Percentiles rank a stretch among this genome's conserved stretches.
Conservation (phyloP, 768 basidiomycete species). For the Tubosaeta sp. region DNA sequence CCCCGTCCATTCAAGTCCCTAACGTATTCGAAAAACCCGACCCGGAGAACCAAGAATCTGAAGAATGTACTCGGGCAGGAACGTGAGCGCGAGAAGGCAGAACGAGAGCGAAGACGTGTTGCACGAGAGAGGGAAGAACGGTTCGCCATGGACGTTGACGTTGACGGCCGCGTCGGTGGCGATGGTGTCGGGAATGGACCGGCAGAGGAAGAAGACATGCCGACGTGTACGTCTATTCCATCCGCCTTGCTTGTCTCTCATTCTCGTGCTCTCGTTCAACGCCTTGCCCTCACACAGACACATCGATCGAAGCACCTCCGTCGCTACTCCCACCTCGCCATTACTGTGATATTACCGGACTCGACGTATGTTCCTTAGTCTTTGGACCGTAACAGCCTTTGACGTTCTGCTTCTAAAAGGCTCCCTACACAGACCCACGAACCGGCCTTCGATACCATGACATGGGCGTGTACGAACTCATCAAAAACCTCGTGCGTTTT, state of each 20-base stretch:
- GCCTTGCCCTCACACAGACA: slow-evolving; percentile 41
- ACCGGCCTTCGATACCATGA: slow-evolving; percentile 80
- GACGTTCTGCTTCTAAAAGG: slow-evolving; percentile 36
- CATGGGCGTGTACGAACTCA: slow-evolving; percentile 80
- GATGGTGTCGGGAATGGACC: background rate
- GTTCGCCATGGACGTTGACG: slow-evolving; percentile 54
- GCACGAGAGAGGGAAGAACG: slow-evolving; percentile 43
- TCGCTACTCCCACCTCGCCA: slow-evolving; percentile 71
- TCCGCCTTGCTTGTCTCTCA: background rate
- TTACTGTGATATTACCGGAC: slow-evolving; percentile 84
- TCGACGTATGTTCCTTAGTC: slow-evolving; percentile 48
- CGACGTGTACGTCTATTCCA: slow-evolving; percentile 53
- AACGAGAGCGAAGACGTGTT: slow-evolving; percentile 53
- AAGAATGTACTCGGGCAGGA: slow-evolving; percentile 77
- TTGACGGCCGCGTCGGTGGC: slow-evolving; percentile 13
- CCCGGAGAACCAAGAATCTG: slow-evolving; percentile 72
- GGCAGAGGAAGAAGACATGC: slow-evolving; percentile 52
- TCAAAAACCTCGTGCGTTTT: slow-evolving; percentile 63
- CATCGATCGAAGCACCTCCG: slow-evolving; percentile 81
- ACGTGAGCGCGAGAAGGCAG: slow-evolving; percentile 68
- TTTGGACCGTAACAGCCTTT: background rate
- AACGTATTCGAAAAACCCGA: slow-evolving; percentile 62
- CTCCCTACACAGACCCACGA: slow-evolving; percentile 78
- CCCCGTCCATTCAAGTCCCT: slow-evolving; percentile 79
- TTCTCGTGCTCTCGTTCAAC: background rate